Conservation (phyloP, 257 asterid species). For the Thymus quinquecostatus region DNA sequence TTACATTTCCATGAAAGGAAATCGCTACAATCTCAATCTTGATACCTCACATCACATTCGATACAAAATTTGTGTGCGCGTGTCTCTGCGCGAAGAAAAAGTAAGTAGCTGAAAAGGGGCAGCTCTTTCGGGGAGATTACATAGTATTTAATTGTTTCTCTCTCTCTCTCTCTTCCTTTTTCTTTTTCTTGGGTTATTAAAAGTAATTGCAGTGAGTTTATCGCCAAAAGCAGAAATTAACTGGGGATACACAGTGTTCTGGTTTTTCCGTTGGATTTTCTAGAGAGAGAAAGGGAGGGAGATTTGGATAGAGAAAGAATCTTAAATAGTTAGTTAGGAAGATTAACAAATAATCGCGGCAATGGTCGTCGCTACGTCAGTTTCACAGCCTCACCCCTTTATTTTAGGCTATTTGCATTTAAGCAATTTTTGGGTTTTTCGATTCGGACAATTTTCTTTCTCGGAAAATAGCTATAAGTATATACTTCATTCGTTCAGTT, state of each 20-base stretch:
- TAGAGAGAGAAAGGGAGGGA: slow-evolving; percentile 13
- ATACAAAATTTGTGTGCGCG: not conserved
- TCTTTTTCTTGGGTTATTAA: not conserved
- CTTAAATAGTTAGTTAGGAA: not conserved
- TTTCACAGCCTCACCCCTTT: not conserved
- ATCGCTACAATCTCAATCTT: slow-evolving; percentile 25
- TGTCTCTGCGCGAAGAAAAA: slow-evolving; percentile 1
- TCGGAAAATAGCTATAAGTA: not conserved
- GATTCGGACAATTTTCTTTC: not conserved
- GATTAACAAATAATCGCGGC: slow-evolving; percentile 18
- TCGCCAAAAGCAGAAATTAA: slow-evolving; percentile 14
- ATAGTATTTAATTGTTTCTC: not conserved
- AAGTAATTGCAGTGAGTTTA: not conserved
- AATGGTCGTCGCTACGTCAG: slow-evolving; percentile 12
- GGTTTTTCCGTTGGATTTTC: slow-evolving; percentile 19
- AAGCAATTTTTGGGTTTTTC: not conserved
- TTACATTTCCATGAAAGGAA: slow-evolving; percentile 51
- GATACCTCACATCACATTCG: not conserved
- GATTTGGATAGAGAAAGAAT: slow-evolving; percentile 22
- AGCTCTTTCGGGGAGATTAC: slow-evolving; percentile 22
- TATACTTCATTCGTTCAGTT: too few species aligned
- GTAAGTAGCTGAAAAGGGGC: slow-evolving; percentile 11
- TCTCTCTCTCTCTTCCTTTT: too few species aligned
- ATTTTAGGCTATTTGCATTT: slow-evolving; percentile 21
- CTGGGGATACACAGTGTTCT: not conserved